These are phyloP conservation scores for Globisporangium middletonii DNA, from an alignment of 352 stramenopile species.

Conservation along the genomic window DNA sequence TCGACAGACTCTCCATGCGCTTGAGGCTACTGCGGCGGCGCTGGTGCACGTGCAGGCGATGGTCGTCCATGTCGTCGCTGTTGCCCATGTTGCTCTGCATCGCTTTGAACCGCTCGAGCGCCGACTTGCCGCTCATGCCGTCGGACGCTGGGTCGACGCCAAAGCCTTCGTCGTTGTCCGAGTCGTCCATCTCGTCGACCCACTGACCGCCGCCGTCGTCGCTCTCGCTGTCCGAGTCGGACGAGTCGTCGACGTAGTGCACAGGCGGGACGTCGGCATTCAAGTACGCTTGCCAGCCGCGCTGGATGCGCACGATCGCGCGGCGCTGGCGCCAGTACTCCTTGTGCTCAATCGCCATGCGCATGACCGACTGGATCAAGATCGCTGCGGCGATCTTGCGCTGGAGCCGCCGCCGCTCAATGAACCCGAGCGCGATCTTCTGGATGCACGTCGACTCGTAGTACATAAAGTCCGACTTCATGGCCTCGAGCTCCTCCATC, in stretches of 20 bases:
- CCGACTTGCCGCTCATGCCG: conserved; percentile 29
- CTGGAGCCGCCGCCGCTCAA: conserved; percentile 62
- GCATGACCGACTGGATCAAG: conserved; percentile 73
- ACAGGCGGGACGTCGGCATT: conserved; percentile 19
- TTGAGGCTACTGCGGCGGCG: conserved; percentile 46
- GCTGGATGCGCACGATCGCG: conserved; percentile 69
- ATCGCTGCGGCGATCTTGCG: conserved; percentile 66
- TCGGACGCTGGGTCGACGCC: conserved; percentile 23
- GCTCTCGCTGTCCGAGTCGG: conserved; percentile 37
- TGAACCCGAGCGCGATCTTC: conserved; percentile 73
- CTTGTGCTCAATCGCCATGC: conserved; percentile 69
- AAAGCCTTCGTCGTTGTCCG: conserved; percentile 49
- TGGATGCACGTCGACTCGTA: conserved; percentile 85
- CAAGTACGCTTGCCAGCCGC: conserved; percentile 52
- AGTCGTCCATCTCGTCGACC: conserved; percentile 39
- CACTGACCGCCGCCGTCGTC: conserved; percentile 30
- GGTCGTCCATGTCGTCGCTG: conserved; percentile 11
- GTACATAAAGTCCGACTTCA: conserved; percentile 91
- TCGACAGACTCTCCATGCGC: conserved; percentile 69
- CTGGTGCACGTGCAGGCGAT: not conserved
- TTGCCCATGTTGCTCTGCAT: conserved; percentile 42
- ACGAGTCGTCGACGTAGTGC: conserved; percentile 16
- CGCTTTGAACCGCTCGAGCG: conserved; percentile 60
- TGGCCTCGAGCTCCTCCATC: conserved; percentile 92
- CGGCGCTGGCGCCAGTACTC: conserved; percentile 70